These are phyloP conservation scores for Mucuna pruriens DNA, from an alignment of 306 rosid species.

Conservation along the genomic window DNA sequence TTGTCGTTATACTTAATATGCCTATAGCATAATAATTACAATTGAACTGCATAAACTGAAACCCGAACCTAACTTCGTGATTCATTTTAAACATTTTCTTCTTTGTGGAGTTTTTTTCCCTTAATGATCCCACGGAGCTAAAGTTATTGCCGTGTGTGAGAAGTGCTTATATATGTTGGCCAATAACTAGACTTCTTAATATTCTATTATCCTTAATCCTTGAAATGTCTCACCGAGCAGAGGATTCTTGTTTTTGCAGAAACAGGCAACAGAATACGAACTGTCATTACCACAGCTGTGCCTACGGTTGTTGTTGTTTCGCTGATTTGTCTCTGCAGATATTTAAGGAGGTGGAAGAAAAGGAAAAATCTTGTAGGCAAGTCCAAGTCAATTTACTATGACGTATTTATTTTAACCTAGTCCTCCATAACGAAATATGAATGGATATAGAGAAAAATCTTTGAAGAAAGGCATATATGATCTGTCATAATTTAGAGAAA, in stretches of 20 bases:
- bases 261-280: not conserved
- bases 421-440: not conserved
- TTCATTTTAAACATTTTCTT: not conserved
- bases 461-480: not conserved
- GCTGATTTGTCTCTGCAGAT: not conserved
- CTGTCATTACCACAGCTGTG: not conserved
- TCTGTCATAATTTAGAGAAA: not conserved
- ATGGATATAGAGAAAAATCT: not conserved
- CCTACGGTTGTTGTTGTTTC: not conserved
- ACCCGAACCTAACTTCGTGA: not conserved
- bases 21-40: not conserved
- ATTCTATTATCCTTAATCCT: not conserved
- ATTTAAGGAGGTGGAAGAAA: not conserved
- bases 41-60: too few relatives aligned
- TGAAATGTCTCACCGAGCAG: not conserved
- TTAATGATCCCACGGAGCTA: not conserved
- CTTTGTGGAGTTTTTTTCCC: not conserved
- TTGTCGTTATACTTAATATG: not conserved
- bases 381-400: not conserved
- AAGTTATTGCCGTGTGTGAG: not conserved
- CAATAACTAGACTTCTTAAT: not conserved
- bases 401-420: not conserved
- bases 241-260: not conserved
- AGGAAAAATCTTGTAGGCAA: not conserved
- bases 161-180: not conserved